phyloP scores from a whole-genome alignment of 345 rosid genomes.

The Pugionium dolabratum region DNA sequence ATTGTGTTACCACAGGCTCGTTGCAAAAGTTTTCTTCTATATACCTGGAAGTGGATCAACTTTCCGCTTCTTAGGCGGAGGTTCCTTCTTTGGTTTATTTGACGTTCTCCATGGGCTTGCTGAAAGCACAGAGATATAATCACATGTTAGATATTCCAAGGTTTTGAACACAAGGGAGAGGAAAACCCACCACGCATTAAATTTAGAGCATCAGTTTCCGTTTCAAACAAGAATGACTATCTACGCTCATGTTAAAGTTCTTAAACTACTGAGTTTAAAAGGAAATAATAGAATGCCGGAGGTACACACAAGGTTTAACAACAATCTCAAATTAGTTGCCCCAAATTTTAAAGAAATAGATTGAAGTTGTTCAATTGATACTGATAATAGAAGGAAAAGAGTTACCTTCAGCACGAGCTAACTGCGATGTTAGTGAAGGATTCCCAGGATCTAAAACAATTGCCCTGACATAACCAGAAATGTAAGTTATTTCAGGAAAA shows the following conservation, averaged over 20 bases:
- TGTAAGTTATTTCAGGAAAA: constrained; percentile 21
- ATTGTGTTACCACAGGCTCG: constrained; percentile 15
- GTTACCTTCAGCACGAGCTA: constrained; percentile 85
- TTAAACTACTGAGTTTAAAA: constrained; percentile 14
- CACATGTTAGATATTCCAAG: constrained; percentile 14
- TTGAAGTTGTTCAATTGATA: constrained; percentile 7
- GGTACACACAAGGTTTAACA: constrained; percentile 27
- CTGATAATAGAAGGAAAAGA: constrained; percentile 18
- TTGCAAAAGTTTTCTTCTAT: constrained; percentile 15
- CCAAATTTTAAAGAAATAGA: constrained; percentile 15
- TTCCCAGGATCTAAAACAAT: constrained; percentile 83
- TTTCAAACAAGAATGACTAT: constrained; percentile 23
- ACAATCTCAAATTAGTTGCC: constrained; percentile 17
- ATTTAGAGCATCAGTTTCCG: constrained; percentile 27
- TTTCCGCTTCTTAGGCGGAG: constrained; percentile 75
- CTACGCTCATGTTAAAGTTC: not conserved
- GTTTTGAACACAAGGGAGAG: constrained; percentile 24
- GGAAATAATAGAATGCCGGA: constrained; percentile 11
- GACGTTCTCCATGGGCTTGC: constrained; percentile 70
- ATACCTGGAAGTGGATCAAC: constrained; percentile 80
- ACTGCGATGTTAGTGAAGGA: constrained; percentile 73
- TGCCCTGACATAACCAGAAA: constrained; percentile 57
- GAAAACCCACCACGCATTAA: constrained; percentile 24
- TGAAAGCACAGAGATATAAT: constrained; percentile 43
- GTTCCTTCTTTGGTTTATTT: constrained; percentile 72